Evolutionary conservation across 371 early-diverging fungal species (phyloP), one percentile per base, ranked within the genome.

Genomic region (Mortierella sp.): DNA sequence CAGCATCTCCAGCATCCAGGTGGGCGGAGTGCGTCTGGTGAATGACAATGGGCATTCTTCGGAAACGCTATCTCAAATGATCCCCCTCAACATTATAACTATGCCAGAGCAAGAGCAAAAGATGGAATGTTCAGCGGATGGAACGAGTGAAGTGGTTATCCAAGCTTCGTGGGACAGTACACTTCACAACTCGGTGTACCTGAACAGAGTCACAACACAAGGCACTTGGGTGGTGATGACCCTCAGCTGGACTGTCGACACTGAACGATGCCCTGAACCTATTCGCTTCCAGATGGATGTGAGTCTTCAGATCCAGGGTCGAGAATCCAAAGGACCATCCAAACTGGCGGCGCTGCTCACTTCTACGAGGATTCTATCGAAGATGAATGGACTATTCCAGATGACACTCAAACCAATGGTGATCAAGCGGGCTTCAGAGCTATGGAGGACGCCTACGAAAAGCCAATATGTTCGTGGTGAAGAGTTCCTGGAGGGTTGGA

Each of bases 131-230:
- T 78, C 85, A 1, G 69, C 69, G 5, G 90, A 91, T 54, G 91
- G 91, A 3, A 90, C 90, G 0, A 86, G 89, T 54, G 84, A 82
- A 28, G 58, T 92, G 1, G 64, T 79, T 19, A 83, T 86, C 8
- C 81, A 84, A 21, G 88, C 87, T 12, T 80, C 93, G 1, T 96
- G 96, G 96, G 96, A 96, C 62, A 91, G 92, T 22, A 91, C 92
- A 0, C 82, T 93, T 12, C 93, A 94, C 55, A 92, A 91, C 19
- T 88, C 88, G 1, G 63, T 86, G 4, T 84, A 90, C 55, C 80
- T 96, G 49, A 94, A 96, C 70, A 57, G 85, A 21, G 77, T 91
- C 14, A 94, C 95, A 0, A 76, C 82, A 25, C 71, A 82, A 6
- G 83, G 85, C 39, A 86, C 84, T 52, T 86, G 87, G 4, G 86